phyloP scores from a whole-genome alignment of 2,329 filamentous ascomycete species.

The Capronia americana region DNA sequence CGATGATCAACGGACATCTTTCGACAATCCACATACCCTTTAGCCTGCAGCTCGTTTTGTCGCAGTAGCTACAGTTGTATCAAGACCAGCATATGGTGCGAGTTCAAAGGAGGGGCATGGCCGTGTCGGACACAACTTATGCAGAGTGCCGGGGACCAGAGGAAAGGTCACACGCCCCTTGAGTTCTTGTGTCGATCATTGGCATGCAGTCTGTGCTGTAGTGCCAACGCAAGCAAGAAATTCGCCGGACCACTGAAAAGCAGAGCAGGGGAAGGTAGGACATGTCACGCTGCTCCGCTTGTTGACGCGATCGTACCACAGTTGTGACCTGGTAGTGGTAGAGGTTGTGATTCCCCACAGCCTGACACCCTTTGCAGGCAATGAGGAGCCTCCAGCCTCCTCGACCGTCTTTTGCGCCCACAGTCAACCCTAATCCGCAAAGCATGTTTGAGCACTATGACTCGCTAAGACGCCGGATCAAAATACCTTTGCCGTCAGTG shows the following conservation, averaged over 20 bases:
- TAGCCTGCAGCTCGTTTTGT: background rate
- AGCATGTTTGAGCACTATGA: background rate
- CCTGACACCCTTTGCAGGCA: background rate
- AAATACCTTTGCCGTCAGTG: background rate
- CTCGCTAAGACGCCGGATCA: background rate
- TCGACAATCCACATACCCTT: background rate
- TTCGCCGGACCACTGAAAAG: background rate
- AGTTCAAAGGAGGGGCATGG: background rate
- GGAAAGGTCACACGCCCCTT: background rate
- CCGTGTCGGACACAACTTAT: background rate
- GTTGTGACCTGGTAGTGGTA: background rate
- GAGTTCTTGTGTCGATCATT: background rate
- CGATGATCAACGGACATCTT: background rate
- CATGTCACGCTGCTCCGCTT: background rate
- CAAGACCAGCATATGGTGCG: background rate
- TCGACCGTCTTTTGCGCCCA: background rate
- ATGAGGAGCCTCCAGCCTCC: background rate
- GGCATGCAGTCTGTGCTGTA: background rate
- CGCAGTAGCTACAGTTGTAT: background rate
- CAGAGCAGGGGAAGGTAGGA: background rate
- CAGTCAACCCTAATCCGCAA: background rate
- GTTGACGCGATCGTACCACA: background rate
- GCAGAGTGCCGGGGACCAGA: background rate
- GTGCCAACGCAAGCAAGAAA: slow-evolving; percentile 2
- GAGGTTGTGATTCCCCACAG: background rate